A percentile compares a stretch with the other conserved stretches of the same genome.
These are phyloP conservation scores for Kwoniella dendrophila DNA, from an alignment of 768 basidiomycete genomes.

Conservation along the genomic window DNA sequence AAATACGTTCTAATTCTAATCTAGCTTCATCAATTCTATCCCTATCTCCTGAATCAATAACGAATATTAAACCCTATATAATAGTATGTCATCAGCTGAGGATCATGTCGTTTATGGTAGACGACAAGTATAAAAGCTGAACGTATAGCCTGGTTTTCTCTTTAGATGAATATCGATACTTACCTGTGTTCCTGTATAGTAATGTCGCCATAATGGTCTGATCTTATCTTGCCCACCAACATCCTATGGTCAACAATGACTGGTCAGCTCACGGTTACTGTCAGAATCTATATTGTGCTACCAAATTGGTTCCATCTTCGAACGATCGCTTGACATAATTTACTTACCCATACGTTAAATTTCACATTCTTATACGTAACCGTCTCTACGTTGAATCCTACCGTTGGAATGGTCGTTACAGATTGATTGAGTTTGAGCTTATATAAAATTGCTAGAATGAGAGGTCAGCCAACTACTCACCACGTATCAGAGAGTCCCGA, in stretches of 20 bases:
- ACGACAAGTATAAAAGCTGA: too few relatives aligned
- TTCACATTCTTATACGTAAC: constrained; percentile 95
- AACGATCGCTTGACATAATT: not conserved
- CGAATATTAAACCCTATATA: constrained; percentile 81
- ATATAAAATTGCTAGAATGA: constrained; percentile 82
- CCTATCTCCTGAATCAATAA: constrained; percentile 93
- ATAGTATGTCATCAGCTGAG: not conserved
- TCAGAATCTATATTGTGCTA: too few relatives aligned
- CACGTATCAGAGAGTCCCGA: too few relatives aligned
- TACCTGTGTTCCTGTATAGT: constrained; percentile 93
- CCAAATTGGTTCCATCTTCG: too few relatives aligned
- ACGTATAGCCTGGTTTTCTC: too few relatives aligned
- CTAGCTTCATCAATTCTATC: constrained; percentile 96
- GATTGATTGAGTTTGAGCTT: constrained; percentile 99
- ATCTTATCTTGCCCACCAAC: constrained; percentile 99
- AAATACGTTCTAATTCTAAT: constrained; percentile 90
- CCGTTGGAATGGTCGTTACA: constrained; percentile 97
- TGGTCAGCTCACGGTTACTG: not conserved
- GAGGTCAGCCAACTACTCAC: too few relatives aligned
- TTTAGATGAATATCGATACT: constrained; percentile 9
- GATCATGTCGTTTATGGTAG: too few relatives aligned
- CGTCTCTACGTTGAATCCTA: constrained; percentile 99
- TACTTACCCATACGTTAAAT: constrained; percentile 58
- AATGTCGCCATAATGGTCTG: constrained; percentile 95
- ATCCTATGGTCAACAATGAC: constrained; percentile 70